Evolutionary conservation across 2,329 filamentous ascomycete species (phyloP), one percentile per base, ranked within the genome.

Genomic region (Phoma herbarum): DNA sequence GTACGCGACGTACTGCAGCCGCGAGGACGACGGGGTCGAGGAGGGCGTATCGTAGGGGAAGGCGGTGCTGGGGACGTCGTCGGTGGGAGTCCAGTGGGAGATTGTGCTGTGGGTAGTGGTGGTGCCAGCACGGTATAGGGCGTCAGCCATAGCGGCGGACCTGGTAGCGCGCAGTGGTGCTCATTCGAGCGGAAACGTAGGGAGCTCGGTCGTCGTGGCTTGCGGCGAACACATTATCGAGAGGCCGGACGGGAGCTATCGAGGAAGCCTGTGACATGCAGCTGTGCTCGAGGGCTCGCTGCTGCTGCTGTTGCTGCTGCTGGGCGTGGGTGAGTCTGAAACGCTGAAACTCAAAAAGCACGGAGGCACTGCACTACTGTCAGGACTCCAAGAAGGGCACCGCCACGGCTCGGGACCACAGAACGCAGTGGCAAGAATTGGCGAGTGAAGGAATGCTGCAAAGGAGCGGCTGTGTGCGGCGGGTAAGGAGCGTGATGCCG

Each of bases 161-260:
- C 18, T 31, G 52, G 62, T 28, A 50, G 60, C 43, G 57, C 33
- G 59, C 55, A 50, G 39, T 45, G 50, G 52, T 58, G 63, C 62
- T 75, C 72, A 76, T 70, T 73, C 73, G 70, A 62, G 62, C 62
- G 66, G 64, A 55, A 62, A 58, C 55, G 60, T 52, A 53, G 57
- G 53, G 45, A 63, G 66, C 57, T 66, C 51, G 65, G 64, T 52
- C 28, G 60, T 45, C n/a, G 57, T 56, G 59, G 47, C 51, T 47
- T 46, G 57, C 42, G 52, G 43, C 48, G 52, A 22, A 44, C 22
- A 63, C 72, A 76, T 75, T 60, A 61, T 73, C 61, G 68, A 63
- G 56, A 46, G 42, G 29, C 35, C 18, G 35, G 16, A 41, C 18
- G 20, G 23, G n/a, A 29, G 47, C 26, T 4, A 20, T 29, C n/a